phyloP scores from a whole-genome alignment of 2,329 filamentous ascomycete species.

The Escovopsis sp. region DNA sequence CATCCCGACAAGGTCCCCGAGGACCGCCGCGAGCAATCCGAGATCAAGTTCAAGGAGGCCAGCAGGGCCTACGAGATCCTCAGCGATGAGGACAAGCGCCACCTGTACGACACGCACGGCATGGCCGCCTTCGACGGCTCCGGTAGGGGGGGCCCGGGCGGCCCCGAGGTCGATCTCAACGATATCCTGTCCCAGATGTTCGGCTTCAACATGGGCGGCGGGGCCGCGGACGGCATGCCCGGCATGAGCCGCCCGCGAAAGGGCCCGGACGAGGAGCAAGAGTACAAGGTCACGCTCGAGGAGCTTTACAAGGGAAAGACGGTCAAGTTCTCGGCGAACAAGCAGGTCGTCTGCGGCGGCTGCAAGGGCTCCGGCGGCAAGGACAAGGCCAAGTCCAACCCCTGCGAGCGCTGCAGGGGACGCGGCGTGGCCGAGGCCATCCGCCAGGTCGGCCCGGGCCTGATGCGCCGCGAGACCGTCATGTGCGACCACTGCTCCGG shows the following conservation, averaged over 20 bases:
- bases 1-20: constrained; percentile 94
- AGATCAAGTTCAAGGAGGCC: constrained; percentile 82
- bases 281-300: constrained; percentile 81
- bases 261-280: constrained; percentile 73
- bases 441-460: constrained; percentile 70
- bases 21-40: constrained; percentile 68
- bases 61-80: constrained; percentile 97
- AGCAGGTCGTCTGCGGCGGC: constrained; percentile 73
- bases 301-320: constrained; percentile 98
- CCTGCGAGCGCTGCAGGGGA: constrained; percentile 75
- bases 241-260: constrained; percentile 43
- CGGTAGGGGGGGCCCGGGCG: constrained; percentile 47
- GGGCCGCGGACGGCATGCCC: constrained; percentile 29
- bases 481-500: constrained; percentile 73
- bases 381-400: constrained; percentile 71
- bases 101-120: constrained; percentile 83
- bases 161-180: constrained; percentile 68
- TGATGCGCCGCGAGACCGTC: constrained; percentile 68
- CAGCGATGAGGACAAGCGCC: constrained; percentile 83
- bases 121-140: constrained; percentile 88
- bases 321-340: constrained; percentile 88
- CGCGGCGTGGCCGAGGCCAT: constrained; percentile 62
- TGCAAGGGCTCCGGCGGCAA: constrained; percentile 88
- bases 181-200: constrained; percentile 94
- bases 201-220: constrained; percentile 52